Conservation (phyloP, 305 asterid species). For the Coffea humblotiana region DNA sequence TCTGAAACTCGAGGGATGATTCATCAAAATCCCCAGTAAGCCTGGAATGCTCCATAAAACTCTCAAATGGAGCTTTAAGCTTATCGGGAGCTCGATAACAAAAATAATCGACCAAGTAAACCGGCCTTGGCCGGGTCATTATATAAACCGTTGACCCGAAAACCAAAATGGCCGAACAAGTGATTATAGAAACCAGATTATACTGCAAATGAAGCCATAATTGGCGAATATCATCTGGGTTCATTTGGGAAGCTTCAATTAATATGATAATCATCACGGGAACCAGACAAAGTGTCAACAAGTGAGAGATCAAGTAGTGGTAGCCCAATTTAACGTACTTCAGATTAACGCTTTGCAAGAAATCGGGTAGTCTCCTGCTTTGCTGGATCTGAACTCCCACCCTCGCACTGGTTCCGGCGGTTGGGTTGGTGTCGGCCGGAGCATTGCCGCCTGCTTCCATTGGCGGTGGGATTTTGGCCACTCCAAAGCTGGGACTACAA, state of each 20-base stretch:
- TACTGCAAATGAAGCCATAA: conserved; percentile 71
- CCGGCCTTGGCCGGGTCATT: conserved; percentile 74
- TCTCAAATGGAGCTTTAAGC: conserved; percentile 48
- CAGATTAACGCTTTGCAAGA: conserved; percentile 79
- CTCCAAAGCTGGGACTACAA: neutral
- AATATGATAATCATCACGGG: conserved; percentile 58
- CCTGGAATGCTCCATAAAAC: conserved; percentile 65
- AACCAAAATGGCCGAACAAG: conserved; percentile 64
- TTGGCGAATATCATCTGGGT: conserved; percentile 64
- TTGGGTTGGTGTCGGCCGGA: conserved; percentile 9
- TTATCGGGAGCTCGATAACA: conserved; percentile 62
- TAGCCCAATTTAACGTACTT: conserved; percentile 89
- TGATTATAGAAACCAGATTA: conserved; percentile 66
- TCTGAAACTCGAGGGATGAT: conserved; percentile 73
- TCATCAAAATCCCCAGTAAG: conserved; percentile 68
- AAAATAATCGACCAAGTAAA: conserved; percentile 71
- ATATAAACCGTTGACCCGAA: conserved; percentile 78
- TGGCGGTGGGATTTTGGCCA: conserved; percentile 1
- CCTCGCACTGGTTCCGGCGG: conserved; percentile 15
- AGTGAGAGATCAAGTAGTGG: conserved; percentile 80
- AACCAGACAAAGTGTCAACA: conserved; percentile 62
- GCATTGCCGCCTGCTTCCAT: conserved; percentile 44
- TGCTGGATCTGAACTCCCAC: conserved; percentile 69
- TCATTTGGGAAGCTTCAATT: conserved; percentile 66
- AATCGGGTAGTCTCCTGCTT: conserved; percentile 69